Conservation (phyloP, 495 filamentous ascomycete genomes). For the Aspergillus egyptiacus region DNA sequence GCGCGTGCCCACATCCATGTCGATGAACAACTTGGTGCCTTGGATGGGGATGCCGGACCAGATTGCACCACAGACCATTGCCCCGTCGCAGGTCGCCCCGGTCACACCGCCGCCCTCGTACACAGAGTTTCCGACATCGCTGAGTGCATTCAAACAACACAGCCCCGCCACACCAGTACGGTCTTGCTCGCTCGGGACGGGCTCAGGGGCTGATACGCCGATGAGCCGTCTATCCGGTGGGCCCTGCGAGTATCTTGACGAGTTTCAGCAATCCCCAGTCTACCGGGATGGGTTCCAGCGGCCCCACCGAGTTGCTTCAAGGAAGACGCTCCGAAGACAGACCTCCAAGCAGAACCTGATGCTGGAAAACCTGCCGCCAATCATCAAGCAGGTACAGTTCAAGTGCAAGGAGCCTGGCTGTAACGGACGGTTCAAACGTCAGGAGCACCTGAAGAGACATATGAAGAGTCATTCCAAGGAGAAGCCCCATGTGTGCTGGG, state of each 20-base stretch:
- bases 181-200: conserved; percentile 36
- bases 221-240: conserved; percentile 36
- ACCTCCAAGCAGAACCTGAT: conserved; percentile 35
- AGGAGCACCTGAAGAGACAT: conserved; percentile 62
- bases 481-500: conserved; percentile 47
- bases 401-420: conserved; percentile 45
- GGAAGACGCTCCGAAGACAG: conserved; percentile 36
- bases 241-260: conserved; percentile 33
- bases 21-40: conserved; percentile 40
- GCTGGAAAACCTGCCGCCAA: conserved; percentile 37
- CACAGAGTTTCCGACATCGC: conserved; percentile 35
- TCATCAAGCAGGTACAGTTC: conserved; percentile 43
- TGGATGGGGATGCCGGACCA: conserved; percentile 38
- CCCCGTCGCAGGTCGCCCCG: conserved; percentile 33
- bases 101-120: conserved; percentile 40
- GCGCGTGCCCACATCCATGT: conserved; percentile 35
- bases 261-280: conserved; percentile 34
- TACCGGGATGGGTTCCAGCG: conserved; percentile 33
- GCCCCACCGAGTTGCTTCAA: conserved; percentile 29
- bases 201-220: conserved; percentile 35
- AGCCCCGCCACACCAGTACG: conserved; percentile 39
- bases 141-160: conserved; percentile 36
- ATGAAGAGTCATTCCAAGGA: conserved; percentile 53
- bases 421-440: conserved; percentile 51
- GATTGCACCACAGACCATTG: conserved; percentile 38